These are phyloP conservation scores for Mucor plumbeus DNA, from an alignment of 371 early-diverging fungal genomes.

Conservation along the genomic window DNA sequence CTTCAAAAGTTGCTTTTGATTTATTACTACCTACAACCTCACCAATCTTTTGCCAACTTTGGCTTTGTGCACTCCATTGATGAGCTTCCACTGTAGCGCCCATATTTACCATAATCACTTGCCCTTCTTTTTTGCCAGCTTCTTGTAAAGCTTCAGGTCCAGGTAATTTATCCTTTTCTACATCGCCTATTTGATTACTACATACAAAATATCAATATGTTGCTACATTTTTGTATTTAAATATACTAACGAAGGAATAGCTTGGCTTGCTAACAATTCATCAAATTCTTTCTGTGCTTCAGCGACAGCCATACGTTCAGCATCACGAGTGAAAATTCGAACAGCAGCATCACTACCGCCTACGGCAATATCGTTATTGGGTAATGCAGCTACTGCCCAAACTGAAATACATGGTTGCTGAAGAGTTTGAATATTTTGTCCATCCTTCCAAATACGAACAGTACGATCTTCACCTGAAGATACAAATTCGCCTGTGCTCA, in stretches of 20 bases:
- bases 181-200: conserved; percentile 85
- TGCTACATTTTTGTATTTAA: background rate
- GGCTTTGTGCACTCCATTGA: conserved; percentile 76
- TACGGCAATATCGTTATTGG: conserved; percentile 87
- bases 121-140: conserved; percentile 84
- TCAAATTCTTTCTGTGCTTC: conserved; percentile 67
- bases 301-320: conserved; percentile 66
- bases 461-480: conserved; percentile 95
- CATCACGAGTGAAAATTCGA: conserved; percentile 78
- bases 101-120: conserved; percentile 87
- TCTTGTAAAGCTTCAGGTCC: conserved; percentile 74
- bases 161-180: conserved; percentile 84
- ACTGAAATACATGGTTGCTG: conserved; percentile 89
- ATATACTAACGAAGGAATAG: conserved; percentile 75
- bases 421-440: conserved; percentile 79
- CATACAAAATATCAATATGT: background rate
- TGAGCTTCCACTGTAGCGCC: conserved; percentile 80
- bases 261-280: conserved; percentile 71
- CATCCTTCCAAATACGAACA: conserved; percentile 86
- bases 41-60: conserved; percentile 90
- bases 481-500: conserved; percentile 81
- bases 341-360: conserved; percentile 87
- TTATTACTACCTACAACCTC: conserved; percentile 94
- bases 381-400: conserved; percentile 83
- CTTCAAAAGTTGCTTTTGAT: conserved; percentile 77